Conservation (phyloP, 1,284 basidiomycete genomes). For the Heterobasidion annosum region DNA sequence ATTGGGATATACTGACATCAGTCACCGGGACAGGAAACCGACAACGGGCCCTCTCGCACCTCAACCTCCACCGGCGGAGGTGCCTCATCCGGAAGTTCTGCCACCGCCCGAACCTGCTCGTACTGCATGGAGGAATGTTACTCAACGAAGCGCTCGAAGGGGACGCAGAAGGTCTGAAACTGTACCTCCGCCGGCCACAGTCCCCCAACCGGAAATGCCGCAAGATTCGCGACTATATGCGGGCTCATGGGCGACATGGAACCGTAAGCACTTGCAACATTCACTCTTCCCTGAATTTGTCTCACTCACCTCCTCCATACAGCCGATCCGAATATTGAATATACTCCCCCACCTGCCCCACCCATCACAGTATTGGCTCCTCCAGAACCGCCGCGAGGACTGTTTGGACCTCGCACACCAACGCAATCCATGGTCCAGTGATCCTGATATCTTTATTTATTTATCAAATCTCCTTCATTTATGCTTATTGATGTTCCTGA, state of each 20-base stretch:
- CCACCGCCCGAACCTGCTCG: constrained; percentile 22
- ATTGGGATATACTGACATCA: constrained; percentile 3
- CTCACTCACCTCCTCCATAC: constrained; percentile 4
- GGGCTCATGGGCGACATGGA: constrained; percentile 58
- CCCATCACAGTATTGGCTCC: constrained; percentile 38
- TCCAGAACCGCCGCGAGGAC: constrained; percentile 30
- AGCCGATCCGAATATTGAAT: constrained; percentile 33
- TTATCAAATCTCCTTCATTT: no score
- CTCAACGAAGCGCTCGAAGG: constrained; percentile 14
- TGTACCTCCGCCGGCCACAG: constrained; percentile 21
- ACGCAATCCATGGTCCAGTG: constrained; percentile 19
- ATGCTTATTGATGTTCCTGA: no score
- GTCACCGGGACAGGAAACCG: constrained; percentile 33
- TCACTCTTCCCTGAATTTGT: constrained; percentile 5
- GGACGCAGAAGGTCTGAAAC: constrained; percentile 20
- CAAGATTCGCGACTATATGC: constrained; percentile 2
- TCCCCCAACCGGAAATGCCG: constrained; percentile 12
- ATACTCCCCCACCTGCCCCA: constrained; percentile 40
- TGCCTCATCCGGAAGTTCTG: constrained; percentile 11
- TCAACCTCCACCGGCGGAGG: constrained; percentile 24
- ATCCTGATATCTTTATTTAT: background rate
- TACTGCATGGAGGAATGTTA: constrained; percentile 50
- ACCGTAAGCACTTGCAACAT: constrained; percentile 36
- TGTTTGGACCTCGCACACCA: constrained; percentile 53
- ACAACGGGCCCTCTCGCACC: constrained; percentile 27